Conservation (phyloP, 1,284 basidiomycete genomes). For the Rhodotorula sp. region DNA sequence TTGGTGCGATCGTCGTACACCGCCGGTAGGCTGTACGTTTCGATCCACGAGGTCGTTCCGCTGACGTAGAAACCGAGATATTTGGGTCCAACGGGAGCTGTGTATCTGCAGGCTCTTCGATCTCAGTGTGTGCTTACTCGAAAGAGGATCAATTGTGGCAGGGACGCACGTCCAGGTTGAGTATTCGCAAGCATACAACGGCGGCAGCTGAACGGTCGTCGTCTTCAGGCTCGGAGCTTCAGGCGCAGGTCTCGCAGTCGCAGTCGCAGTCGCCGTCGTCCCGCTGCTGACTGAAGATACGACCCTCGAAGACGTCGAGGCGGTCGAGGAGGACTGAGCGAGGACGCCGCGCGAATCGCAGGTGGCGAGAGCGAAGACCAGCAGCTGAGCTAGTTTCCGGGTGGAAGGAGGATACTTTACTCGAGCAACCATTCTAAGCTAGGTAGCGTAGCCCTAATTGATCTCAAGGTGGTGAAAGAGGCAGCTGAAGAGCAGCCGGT, state of each 20-base stretch:
- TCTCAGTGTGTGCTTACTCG: not conserved
- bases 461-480: too few species aligned
- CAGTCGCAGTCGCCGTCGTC: not conserved
- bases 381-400: too few species aligned
- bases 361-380: not conserved
- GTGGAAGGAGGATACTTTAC: too few species aligned
- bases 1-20: slow-evolving; percentile 16
- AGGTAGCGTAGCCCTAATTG: too few species aligned
- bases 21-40: slow-evolving; percentile 12
- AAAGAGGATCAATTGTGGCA: too few species aligned
- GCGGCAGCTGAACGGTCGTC: slow-evolving; percentile 12
- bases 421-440: too few species aligned
- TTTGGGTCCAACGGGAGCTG: slow-evolving; percentile 15
- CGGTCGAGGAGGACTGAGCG: slow-evolving; percentile 6
- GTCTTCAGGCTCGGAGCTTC: not conserved
- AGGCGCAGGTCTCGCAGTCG: not conserved
- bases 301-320: not conserved
- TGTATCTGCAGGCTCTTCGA: slow-evolving; percentile 5
- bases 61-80: slow-evolving; percentile 20
- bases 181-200: slow-evolving; percentile 9
- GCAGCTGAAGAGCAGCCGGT: too few species aligned
- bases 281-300: not conserved
- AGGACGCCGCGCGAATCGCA: not conserved
- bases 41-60: slow-evolving; percentile 12
- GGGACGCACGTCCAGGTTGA: slow-evolving; percentile 13